phyloP scores from a whole-genome alignment of 495 filamentous ascomycete species.

The Xylona heveae region DNA sequence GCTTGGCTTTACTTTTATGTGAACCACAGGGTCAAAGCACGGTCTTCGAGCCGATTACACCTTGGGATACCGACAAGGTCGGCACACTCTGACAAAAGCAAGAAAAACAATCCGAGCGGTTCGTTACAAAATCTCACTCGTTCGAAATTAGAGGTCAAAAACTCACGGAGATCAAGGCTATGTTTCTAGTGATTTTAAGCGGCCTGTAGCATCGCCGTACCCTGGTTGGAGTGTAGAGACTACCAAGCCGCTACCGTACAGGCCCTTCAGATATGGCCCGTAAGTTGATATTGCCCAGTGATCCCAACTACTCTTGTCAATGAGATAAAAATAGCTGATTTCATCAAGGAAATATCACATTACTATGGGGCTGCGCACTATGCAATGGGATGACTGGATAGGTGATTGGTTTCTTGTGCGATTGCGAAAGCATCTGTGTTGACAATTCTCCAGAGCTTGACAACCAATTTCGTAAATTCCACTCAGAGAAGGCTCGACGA shows the following conservation, averaged over 20 bases:
- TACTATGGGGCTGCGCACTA: constrained; percentile 3
- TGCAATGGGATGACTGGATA: constrained; percentile 6
- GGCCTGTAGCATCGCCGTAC: background rate
- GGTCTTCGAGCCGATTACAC: too few relatives aligned
- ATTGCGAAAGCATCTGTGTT: background rate
- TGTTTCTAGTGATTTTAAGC: constrained; percentile 3
- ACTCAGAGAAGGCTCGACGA: constrained; percentile 48
- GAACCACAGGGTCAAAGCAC: too few relatives aligned
- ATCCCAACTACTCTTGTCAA: background rate
- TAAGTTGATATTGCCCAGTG: background rate
- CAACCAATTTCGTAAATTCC: constrained; percentile 57
- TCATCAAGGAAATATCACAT: constrained; percentile 3
- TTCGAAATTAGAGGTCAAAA: too few relatives aligned
- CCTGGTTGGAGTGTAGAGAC: constrained; percentile 1
- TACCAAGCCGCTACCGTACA: constrained; percentile 3
- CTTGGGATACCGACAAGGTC: too few relatives aligned
- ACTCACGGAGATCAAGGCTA: too few relatives aligned
- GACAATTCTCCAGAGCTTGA: constrained; percentile 40
- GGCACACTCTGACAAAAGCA: too few relatives aligned
- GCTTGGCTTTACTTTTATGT: too few relatives aligned
- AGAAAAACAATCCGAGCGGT: too few relatives aligned
- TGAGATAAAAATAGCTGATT: background rate
- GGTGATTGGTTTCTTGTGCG: background rate
- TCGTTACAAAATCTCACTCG: too few relatives aligned
- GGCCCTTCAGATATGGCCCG: constrained; percentile 4